These are phyloP conservation scores for Ophiostoma montium DNA, from an alignment of 2,329 filamentous ascomycete species.

Conservation along the genomic window DNA sequence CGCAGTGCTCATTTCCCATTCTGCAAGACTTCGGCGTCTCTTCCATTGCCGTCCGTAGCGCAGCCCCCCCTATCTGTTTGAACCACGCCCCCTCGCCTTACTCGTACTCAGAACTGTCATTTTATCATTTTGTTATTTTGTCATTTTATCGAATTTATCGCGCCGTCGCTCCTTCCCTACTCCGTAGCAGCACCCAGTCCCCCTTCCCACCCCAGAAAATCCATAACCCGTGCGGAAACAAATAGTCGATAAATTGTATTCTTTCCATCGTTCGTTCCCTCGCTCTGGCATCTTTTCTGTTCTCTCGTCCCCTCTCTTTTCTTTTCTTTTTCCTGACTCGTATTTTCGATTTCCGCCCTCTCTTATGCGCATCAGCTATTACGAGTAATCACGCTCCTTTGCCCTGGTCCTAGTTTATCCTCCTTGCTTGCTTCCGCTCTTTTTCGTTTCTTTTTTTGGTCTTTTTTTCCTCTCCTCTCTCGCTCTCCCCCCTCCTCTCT, in stretches of 20 bases:
- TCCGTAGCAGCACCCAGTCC: neutral
- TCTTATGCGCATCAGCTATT: neutral
- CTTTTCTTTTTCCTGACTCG: neutral
- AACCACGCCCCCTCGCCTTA: neutral
- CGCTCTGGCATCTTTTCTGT: neutral
- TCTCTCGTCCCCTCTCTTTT: neutral
- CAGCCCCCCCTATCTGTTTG: too few species aligned
- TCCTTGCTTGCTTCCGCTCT: neutral
- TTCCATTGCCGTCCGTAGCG: neutral
- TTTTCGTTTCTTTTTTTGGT: neutral
- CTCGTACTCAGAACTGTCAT: too few species aligned
- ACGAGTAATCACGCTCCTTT: neutral
- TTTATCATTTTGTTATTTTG: neutral
- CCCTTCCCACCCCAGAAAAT: neutral
- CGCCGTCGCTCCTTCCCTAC: neutral
- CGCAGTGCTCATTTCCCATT: neutral
- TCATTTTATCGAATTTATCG: neutral
- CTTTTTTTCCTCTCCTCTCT: neutral
- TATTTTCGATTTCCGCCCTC: neutral
- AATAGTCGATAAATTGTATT: neutral
- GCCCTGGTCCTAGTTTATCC: neutral
- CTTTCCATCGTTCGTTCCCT: neutral
- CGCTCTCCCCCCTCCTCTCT: neutral
- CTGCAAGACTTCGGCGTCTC: neutral
- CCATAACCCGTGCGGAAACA: neutral